phyloP scores from a whole-genome alignment of 169 alveolate species.

The Cryptosporidium ubiquitum region DNA sequence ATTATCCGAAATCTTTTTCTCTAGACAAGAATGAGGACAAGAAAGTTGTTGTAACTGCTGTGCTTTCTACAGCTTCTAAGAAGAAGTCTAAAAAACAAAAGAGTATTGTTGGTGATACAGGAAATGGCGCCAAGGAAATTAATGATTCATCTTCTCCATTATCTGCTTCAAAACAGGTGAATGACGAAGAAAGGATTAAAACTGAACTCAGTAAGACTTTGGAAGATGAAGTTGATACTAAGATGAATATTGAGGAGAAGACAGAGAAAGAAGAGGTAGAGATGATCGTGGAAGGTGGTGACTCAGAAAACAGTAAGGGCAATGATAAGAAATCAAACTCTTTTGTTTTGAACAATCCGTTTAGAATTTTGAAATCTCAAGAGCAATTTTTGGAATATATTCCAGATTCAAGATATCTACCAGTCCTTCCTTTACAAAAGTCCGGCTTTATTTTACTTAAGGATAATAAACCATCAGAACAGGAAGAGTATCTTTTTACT shows the following conservation, averaged over 20 bases:
- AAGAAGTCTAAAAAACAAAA: slow-evolving; percentile 77
- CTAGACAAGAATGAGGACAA: slow-evolving; percentile 81
- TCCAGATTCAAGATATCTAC: slow-evolving; percentile 85
- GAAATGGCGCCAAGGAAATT: slow-evolving; percentile 58
- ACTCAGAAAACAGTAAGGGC: slow-evolving; percentile 57
- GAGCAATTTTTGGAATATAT: slow-evolving; percentile 83
- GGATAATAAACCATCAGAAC: slow-evolving; percentile 81
- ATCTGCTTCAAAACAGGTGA: slow-evolving; percentile 83
- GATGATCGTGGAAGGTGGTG: slow-evolving; percentile 75
- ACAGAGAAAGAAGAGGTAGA: slow-evolving; percentile 67
- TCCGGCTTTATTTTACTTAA: slow-evolving; percentile 87
- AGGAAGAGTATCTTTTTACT: slow-evolving; percentile 51
- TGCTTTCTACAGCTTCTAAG: slow-evolving; percentile 70
- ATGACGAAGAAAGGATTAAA: background rate
- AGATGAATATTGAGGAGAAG: slow-evolving; percentile 74
- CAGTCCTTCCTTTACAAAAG: slow-evolving; percentile 87
- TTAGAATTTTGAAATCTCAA: slow-evolving; percentile 91
- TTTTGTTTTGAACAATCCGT: slow-evolving; percentile 87
- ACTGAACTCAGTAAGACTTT: slow-evolving; percentile 80
- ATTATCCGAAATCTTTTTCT: slow-evolving; percentile 82
- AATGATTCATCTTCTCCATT: slow-evolving; percentile 80
- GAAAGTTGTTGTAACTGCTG: slow-evolving; percentile 88
- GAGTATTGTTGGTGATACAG: slow-evolving; percentile 77
- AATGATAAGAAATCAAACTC: slow-evolving; percentile 21
- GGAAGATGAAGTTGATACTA: slow-evolving; percentile 67